Evolutionary conservation across 2,329 filamentous ascomycete species (phyloP).

Genomic region (Sphaceloma murrayae): DNA sequence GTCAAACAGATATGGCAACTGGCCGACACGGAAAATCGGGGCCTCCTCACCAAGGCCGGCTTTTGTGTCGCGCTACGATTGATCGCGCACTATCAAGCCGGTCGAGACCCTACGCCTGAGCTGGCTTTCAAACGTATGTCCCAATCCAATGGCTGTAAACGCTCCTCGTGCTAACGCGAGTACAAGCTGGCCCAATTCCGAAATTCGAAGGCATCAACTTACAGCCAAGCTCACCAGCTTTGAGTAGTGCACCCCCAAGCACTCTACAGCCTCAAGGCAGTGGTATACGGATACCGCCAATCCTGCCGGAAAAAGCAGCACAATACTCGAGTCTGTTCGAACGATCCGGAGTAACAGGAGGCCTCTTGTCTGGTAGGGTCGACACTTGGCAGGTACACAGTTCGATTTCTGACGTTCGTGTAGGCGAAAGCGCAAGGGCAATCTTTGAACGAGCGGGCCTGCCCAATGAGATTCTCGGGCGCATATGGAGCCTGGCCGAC

Average conservation of each 20-base stretch:
- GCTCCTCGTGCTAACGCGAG: slow-evolving; percentile 21
- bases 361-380: slow-evolving; percentile 56
- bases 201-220: slow-evolving; percentile 72
- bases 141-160: not conserved
- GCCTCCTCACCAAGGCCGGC: slow-evolving; percentile 81
- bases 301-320: slow-evolving; percentile 77
- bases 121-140: slow-evolving; percentile 65
- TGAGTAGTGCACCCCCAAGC: slow-evolving; percentile 27
- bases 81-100: slow-evolving; percentile 90
- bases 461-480: slow-evolving; percentile 81
- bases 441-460: slow-evolving; percentile 92
- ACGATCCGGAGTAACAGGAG: slow-evolving; percentile 69
- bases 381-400: not conserved
- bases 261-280: slow-evolving; percentile 34
- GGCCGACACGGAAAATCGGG: slow-evolving; percentile 91
- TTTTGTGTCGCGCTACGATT: slow-evolving; percentile 89
- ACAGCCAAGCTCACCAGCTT: slow-evolving; percentile 28
- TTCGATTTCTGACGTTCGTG: slow-evolving; percentile 18
- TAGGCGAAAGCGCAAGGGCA: slow-evolving; percentile 75
- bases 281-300: slow-evolving; percentile 70
- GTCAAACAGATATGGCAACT: slow-evolving; percentile 86
- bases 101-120: slow-evolving; percentile 68
- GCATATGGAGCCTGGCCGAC: slow-evolving; percentile 92
- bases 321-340: slow-evolving; percentile 90
- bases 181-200: slow-evolving; percentile 66